A percentile compares a stretch with the other conserved stretches of the same genome.
phyloP scores from a whole-genome alignment of 1,284 basidiomycete genomes.

The Stygiomarasmius scandens region DNA sequence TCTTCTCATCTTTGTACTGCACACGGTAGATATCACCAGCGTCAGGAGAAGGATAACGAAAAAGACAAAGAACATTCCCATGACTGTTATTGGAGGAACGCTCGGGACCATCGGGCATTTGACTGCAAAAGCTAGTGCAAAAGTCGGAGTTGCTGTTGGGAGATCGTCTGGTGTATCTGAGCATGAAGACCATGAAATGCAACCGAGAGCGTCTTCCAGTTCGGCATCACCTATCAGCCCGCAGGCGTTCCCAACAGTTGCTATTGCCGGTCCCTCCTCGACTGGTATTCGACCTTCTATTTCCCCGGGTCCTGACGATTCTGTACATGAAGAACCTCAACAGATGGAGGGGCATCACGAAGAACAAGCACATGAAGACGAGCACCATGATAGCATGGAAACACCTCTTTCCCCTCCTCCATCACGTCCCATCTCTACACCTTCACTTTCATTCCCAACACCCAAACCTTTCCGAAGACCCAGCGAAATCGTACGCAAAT shows the following conservation, averaged over 20 bases:
- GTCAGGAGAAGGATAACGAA: slow-evolving; percentile 1
- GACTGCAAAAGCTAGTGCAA: neutral
- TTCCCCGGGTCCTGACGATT: neutral
- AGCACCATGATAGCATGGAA: neutral
- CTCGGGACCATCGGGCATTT: neutral
- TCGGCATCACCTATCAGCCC: neutral
- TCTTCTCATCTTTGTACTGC: neutral
- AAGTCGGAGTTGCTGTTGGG: neutral
- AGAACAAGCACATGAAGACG: neutral
- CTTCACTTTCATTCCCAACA: too few relatives aligned
- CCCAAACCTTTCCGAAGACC: slow-evolving; percentile 18
- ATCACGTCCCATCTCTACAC: too few relatives aligned
- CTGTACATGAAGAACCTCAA: too few relatives aligned
- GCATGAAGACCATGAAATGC: neutral
- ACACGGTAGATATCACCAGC: slow-evolving; percentile 10
- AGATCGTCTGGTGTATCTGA: neutral
- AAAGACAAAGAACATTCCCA: neutral
- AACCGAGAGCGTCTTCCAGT: neutral
- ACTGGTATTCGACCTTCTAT: neutral
- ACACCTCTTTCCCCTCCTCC: neutral
- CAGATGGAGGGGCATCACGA: too few relatives aligned
- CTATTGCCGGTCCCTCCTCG: neutral
- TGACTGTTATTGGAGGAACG: neutral
- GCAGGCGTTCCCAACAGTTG: neutral
- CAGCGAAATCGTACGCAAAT: slow-evolving; percentile 26